Percentiles rank a stretch among this genome's conserved stretches.
phyloP scores from a whole-genome alignment of 148 eudicot genomes.

The Arbutus unedo region DNA sequence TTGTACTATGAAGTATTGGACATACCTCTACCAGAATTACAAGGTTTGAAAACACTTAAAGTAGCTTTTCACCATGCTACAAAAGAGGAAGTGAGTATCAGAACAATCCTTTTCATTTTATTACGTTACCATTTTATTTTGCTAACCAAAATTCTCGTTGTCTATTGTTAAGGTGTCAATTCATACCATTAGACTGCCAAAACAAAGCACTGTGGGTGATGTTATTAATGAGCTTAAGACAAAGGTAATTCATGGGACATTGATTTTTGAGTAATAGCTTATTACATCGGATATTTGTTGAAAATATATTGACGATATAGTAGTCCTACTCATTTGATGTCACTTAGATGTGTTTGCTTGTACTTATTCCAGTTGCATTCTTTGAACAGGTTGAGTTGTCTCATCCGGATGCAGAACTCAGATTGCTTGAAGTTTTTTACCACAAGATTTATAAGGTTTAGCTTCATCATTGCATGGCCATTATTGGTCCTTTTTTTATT shows the following conservation, averaged over 20 bases:
- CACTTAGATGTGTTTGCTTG: background rate
- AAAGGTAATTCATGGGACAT: slow-evolving; percentile 41
- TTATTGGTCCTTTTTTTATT: background rate
- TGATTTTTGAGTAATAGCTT: background rate
- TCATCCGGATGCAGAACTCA: slow-evolving; percentile 55
- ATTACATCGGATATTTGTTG: background rate
- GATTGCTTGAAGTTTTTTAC: slow-evolving; percentile 55
- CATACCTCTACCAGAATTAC: slow-evolving; percentile 81
- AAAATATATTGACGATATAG: background rate
- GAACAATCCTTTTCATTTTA: background rate
- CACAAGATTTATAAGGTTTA: slow-evolving; percentile 47
- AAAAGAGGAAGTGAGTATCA: slow-evolving; percentile 64
- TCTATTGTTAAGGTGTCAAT: slow-evolving; percentile 37
- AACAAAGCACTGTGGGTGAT: slow-evolving; percentile 82
- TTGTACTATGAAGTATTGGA: slow-evolving; percentile 82
- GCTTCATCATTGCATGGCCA: slow-evolving; percentile 10
- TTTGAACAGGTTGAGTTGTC: slow-evolving; percentile 62
- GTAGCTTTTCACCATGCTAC: slow-evolving; percentile 76
- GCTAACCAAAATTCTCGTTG: slow-evolving; percentile 11
- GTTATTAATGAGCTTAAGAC: slow-evolving; percentile 66
- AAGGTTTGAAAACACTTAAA: slow-evolving; percentile 76
- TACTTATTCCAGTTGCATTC: slow-evolving; percentile 15
- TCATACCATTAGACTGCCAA: slow-evolving; percentile 72
- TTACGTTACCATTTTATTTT: background rate
- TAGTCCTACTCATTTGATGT: background rate